Conservation (phyloP, 108 stramenopile genomes). For the Tribonema minus region DNA sequence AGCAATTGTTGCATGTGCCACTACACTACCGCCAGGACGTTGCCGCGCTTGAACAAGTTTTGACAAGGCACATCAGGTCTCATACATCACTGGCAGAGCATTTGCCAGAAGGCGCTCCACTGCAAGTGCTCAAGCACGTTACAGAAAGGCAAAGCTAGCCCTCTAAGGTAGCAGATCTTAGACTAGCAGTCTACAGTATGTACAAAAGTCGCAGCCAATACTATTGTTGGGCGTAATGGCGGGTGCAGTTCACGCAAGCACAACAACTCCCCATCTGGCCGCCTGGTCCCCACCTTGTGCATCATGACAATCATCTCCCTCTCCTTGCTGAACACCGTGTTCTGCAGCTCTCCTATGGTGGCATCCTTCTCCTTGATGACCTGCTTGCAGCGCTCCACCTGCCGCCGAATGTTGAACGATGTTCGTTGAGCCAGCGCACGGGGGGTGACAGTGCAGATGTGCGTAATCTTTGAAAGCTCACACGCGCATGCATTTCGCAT, state of each 20-base stretch:
- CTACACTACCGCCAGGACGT: no score
- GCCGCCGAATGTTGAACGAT: neutral
- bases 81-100: no score
- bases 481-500: neutral
- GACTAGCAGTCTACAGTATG: neutral
- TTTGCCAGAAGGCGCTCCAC: neutral
- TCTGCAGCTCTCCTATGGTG: conserved; percentile 8
- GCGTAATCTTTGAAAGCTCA: neutral
- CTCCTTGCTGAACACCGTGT: conserved; percentile 17
- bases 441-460: neutral
- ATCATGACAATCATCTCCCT: conserved; percentile 25
- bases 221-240: neutral
- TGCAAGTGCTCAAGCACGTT: neutral
- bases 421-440: no score
- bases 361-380: conserved; percentile 26
- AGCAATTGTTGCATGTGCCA: no score
- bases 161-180: neutral
- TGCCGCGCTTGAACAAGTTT: no score
- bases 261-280: neutral
- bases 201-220: neutral
- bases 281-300: neutral
- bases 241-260: neutral
- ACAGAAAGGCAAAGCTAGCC: neutral
- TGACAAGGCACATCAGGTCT: no score
- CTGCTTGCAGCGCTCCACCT: conserved; percentile 9